These are phyloP conservation scores for Excoecaria agallocha DNA, from an alignment of 345 rosid genomes.

Conservation along the genomic window DNA sequence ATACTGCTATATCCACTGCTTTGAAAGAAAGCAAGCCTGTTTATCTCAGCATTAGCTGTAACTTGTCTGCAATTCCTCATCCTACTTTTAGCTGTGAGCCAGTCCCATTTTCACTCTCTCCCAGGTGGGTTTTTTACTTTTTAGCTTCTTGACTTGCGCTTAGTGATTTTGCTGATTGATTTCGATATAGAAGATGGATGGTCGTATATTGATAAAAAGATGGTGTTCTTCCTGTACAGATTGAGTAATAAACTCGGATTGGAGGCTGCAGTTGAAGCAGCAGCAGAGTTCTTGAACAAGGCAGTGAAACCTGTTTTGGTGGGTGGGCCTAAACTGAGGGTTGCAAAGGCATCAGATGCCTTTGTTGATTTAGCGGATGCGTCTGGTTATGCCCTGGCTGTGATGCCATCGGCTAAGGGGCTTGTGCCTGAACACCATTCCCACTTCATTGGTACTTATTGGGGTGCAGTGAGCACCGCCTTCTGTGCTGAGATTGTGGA, in stretches of 20 bases:
- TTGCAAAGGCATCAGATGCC: conserved; percentile 51
- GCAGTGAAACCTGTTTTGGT: conserved; percentile 78
- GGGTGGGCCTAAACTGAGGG: conserved; percentile 66
- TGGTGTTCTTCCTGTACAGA: conserved; percentile 24
- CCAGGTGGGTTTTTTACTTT: conserved; percentile 35
- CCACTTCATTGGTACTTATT: conserved; percentile 72
- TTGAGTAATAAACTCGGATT: conserved; percentile 57
- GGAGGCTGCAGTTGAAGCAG: conserved; percentile 72
- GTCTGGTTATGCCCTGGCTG: conserved; percentile 55
- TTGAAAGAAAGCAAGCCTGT: conserved; percentile 86
- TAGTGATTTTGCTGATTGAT: not conserved
- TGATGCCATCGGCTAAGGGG: conserved; percentile 82
- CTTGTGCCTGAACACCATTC: conserved; percentile 69
- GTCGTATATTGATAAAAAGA: not conserved
- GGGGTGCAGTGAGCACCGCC: conserved; percentile 80
- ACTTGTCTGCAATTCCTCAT: conserved; percentile 65
- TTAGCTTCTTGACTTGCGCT: not conserved
- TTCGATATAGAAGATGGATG: not conserved
- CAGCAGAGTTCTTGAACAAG: conserved; percentile 69
- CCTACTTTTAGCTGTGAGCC: conserved; percentile 68
- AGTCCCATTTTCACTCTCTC: conserved; percentile 58
- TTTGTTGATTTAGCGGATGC: conserved; percentile 67
- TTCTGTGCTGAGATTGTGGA: conserved; percentile 84
- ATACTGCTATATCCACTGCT: conserved; percentile 70
- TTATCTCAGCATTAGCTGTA: conserved; percentile 70